Base-by-base conservation (phyloP, 768 basidiomycete genomes). In the Sporobolomyces pararoseus region DNA sequence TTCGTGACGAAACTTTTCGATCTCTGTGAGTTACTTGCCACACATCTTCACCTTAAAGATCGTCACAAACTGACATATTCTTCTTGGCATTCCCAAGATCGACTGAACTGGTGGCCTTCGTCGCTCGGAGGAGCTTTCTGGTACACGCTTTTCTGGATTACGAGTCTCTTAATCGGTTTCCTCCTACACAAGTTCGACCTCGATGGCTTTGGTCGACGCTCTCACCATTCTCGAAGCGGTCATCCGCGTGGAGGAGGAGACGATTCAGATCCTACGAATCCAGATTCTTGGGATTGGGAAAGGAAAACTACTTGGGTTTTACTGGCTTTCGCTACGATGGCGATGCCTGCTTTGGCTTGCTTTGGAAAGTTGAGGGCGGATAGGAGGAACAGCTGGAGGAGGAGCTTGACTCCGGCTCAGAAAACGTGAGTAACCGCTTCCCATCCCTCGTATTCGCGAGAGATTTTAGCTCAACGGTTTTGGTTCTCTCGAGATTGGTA, bases 1-100 rank as follows among this genome's bases (percentile, higher is more conserved):
- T 82, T 82, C 75, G 79, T 81, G 57, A 82, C 82, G 31, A 79
- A 80, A 51, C 75, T 81, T 12, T 82, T 82, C 75, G 80, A 81
- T 34, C 75, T 82, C 12, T 82, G 77, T 78, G 29, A 42, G 78
- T 70, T 47, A 21, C 6, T 23, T 23, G 23, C 46, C 21, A 14
- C 46, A 14, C 10, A 42, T 42, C 39, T 9, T 42, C 39, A 9
- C 39, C 39, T 42, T 17, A 42, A 42, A 42, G 47, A 27, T 51
- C 50, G 25, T 7, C 46, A 47, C 23, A 6, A 21, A 47, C 35
- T 29, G 27, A n/a, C 13, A 46, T 16, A 0, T 34, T 3, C 44
- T 6, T 25, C 0, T n/a, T 7, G 21, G 21, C 44, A 7, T 32
- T n/a, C 19, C 31, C 0, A 39, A 69, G 65, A 65, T 54, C 66